These are phyloP conservation scores for Monascus ruber DNA, from an alignment of 2,329 filamentous ascomycete genomes.

Conservation along the genomic window DNA sequence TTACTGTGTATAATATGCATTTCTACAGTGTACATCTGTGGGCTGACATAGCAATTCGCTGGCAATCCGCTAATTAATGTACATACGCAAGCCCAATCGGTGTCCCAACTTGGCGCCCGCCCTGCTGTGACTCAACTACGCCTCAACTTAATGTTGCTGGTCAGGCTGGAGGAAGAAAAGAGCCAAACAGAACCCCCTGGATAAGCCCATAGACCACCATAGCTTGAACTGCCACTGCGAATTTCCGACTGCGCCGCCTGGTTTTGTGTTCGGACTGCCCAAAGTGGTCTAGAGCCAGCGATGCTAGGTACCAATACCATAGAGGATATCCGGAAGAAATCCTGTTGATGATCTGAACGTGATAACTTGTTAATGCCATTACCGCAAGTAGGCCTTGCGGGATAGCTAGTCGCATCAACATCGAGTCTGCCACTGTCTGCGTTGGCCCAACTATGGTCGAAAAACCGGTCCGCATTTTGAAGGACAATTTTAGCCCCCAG, in stretches of 20 bases:
- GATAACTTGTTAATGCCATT: conserved; percentile 67
- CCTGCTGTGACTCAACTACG: too few relatives aligned
- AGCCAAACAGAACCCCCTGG: conserved; percentile 75
- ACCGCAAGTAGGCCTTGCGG: conserved; percentile 61
- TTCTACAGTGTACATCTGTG: background rate
- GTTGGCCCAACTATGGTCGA: conserved; percentile 6
- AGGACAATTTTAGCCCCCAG: conserved; percentile 29
- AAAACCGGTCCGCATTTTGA: conserved; percentile 3
- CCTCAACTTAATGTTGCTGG: background rate
- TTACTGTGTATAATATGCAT: background rate
- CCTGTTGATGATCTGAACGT: conserved; percentile 87
- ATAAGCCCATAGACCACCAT: conserved; percentile 74
- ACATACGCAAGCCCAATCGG: too few relatives aligned
- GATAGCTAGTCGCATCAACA: conserved; percentile 50
- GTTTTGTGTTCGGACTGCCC: conserved; percentile 3
- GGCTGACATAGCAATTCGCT: too few relatives aligned
- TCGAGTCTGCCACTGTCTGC: conserved; percentile 12
- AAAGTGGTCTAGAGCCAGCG: conserved; percentile 14
- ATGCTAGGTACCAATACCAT: conserved; percentile 76
- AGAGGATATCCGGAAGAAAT: conserved; percentile 78
- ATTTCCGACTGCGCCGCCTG: conserved; percentile 9
- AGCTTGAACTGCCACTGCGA: conserved; percentile 43
- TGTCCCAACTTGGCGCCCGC: too few relatives aligned
- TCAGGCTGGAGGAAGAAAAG: conserved; percentile 80
- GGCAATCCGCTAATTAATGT: too few relatives aligned